phyloP scores from a whole-genome alignment of 345 rosid genomes.

The Dipteronia sinensis region DNA sequence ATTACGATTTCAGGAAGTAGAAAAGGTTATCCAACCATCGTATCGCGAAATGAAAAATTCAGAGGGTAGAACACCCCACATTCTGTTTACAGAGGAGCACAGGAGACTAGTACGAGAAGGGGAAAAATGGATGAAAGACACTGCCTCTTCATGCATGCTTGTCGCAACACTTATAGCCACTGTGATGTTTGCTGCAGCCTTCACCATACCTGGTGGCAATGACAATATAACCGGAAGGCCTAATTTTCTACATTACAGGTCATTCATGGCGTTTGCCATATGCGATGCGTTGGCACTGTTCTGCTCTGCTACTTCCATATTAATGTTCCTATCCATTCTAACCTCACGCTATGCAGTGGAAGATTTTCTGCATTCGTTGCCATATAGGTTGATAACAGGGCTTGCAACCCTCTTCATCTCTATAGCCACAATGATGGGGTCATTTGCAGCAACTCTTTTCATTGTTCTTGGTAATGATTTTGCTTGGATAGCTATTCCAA shows the following conservation, averaged over 20 bases:
- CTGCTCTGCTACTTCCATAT: conserved; percentile 39
- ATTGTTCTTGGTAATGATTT: conserved; percentile 25
- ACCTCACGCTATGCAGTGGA: conserved; percentile 45
- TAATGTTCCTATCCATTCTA: conserved; percentile 43
- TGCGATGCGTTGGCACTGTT: conserved; percentile 35
- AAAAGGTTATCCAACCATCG: conserved; percentile 33
- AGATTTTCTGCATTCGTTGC: conserved; percentile 43
- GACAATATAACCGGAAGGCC: conserved; percentile 28
- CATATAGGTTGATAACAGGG: conserved; percentile 37
- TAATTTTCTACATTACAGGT: neutral
- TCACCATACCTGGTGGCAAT: conserved; percentile 47
- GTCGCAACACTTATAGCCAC: conserved; percentile 48
- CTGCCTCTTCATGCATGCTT: conserved; percentile 44
- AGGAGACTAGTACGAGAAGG: conserved; percentile 24
- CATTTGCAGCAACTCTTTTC: conserved; percentile 35
- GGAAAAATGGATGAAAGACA: conserved; percentile 48
- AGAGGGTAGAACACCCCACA: conserved; percentile 28
- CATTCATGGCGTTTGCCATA: conserved; percentile 31
- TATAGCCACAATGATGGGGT: conserved; percentile 43
- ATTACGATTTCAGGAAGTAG: conserved; percentile 31
- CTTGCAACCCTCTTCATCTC: conserved; percentile 36
- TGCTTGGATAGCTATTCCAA: conserved; percentile 24
- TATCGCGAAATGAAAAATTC: conserved; percentile 30
- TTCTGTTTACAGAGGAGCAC: conserved; percentile 28
- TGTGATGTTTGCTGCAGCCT: conserved; percentile 45